phyloP scores from a whole-genome alignment of 805 yeast species.

The Ogataea angusta region DNA sequence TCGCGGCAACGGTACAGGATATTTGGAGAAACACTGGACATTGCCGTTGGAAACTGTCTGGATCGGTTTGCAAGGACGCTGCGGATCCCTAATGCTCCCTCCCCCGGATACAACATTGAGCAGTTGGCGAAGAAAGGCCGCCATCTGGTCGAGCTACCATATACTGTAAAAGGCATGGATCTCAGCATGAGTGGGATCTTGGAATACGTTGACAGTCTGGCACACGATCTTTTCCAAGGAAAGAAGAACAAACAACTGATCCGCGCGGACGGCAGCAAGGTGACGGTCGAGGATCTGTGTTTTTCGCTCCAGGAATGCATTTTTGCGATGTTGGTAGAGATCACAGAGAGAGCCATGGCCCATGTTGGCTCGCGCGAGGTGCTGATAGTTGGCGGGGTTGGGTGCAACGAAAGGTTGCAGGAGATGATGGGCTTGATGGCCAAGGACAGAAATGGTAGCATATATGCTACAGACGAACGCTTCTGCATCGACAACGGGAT shows the following conservation, averaged over 20 bases:
- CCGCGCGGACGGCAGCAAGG: slow-evolving; percentile 44
- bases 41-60: slow-evolving; percentile 95
- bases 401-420: slow-evolving; percentile 86
- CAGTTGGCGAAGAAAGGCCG: slow-evolving; percentile 77
- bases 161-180: slow-evolving; percentile 99
- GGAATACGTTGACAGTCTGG: slow-evolving; percentile 78
- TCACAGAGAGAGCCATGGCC: slow-evolving; percentile 98
- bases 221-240: slow-evolving; percentile 61
- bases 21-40: slow-evolving; percentile 98
- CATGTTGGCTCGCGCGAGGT: slow-evolving; percentile 90
- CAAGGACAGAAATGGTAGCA: slow-evolving; percentile 78
- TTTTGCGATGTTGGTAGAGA: slow-evolving; percentile 95
- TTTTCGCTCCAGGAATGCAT: slow-evolving; percentile 89
- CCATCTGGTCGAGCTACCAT: slow-evolving; percentile 74
- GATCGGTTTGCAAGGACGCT: slow-evolving; percentile 94
- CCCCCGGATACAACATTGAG: slow-evolving; percentile 97
- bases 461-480: slow-evolving; percentile 93
- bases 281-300: slow-evolving; percentile 85
- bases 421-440: slow-evolving; percentile 98
- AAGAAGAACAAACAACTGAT: slow-evolving; percentile 39
- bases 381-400: slow-evolving; percentile 97
- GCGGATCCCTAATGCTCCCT: slow-evolving; percentile 86
- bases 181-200: slow-evolving; percentile 93
- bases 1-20: slow-evolving; percentile 90
- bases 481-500: slow-evolving; percentile 98